Percentiles rank a stretch among this genome's conserved stretches.
Evolutionary conservation across 2,329 filamentous ascomycete genomes (phyloP).

Genomic region (Hypoxylon rubiginosum): DNA sequence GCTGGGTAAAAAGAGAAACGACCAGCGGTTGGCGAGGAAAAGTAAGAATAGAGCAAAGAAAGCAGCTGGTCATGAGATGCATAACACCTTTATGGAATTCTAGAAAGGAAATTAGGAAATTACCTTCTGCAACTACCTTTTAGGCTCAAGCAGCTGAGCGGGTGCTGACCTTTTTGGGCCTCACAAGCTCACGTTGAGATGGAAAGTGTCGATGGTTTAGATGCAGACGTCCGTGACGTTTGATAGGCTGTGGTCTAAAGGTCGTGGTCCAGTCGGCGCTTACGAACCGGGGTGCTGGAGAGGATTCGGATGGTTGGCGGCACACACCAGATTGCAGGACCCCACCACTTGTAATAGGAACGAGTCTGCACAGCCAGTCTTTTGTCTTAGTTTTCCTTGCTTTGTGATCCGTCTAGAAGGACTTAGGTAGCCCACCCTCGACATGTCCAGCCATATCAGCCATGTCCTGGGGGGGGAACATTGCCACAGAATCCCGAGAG

Average conservation of each 20-base stretch:
- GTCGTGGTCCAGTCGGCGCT: conserved; percentile 63
- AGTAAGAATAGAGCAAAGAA: conserved; percentile 36
- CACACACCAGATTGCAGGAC: conserved; percentile 58
- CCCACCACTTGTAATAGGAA: conserved; percentile 60
- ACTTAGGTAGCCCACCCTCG: conserved; percentile 47
- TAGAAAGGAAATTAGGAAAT: conserved; percentile 45
- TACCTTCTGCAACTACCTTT: conserved; percentile 47
- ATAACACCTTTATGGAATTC: conserved; percentile 48
- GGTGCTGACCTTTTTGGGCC: conserved; percentile 47
- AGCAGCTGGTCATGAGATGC: conserved; percentile 44
- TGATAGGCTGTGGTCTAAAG: conserved; percentile 60
- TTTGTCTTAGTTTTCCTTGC: conserved; percentile 63
- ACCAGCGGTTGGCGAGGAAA: conserved; percentile 50
- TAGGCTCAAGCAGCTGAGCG: conserved; percentile 52
- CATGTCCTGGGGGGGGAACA: conserved; percentile 48
- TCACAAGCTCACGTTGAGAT: conserved; percentile 46
- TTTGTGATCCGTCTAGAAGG: conserved; percentile 50
- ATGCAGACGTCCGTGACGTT: conserved; percentile 50
- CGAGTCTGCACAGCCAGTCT: conserved; percentile 59
- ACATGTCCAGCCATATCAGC: too few relatives aligned
- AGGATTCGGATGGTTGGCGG: conserved; percentile 60
- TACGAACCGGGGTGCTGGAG: conserved; percentile 58
- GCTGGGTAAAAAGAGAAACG: conserved; percentile 43
- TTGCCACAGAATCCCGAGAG: conserved; percentile 57
- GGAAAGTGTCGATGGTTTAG: conserved; percentile 53